Conservation (phyloP, 2,329 filamentous ascomycete genomes). For the Trichoderma koningii region DNA sequence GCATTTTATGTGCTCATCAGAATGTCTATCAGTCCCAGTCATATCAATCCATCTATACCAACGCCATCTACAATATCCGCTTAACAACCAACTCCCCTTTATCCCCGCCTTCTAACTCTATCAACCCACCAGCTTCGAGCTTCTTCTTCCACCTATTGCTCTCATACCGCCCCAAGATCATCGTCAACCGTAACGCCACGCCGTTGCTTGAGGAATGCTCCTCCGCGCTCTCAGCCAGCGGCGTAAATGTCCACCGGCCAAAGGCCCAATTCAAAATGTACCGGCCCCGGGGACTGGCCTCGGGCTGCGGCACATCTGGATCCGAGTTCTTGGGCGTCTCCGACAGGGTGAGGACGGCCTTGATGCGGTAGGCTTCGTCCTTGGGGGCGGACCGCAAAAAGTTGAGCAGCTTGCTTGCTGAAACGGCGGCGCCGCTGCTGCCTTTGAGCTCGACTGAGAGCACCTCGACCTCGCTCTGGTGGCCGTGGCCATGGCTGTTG, state of each 20-base stretch:
- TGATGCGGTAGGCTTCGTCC: conserved; percentile 95
- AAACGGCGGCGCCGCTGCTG: conserved; percentile 45
- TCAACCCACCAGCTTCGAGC: conserved; percentile 59
- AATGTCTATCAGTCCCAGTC: neutral
- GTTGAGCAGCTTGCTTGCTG: conserved; percentile 63
- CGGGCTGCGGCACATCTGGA: conserved; percentile 45
- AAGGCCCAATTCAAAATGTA: conserved; percentile 99
- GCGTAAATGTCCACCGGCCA: conserved; percentile 88
- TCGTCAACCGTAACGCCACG: conserved; percentile 67
- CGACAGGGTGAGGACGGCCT: conserved; percentile 62
- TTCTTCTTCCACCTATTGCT: conserved; percentile 76
- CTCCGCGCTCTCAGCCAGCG: conserved; percentile 43
- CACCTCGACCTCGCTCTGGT: conserved; percentile 91
- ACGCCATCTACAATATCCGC: conserved; percentile 47
- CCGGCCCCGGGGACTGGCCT: conserved; percentile 44
- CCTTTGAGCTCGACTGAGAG: conserved; percentile 72
- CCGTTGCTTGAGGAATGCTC: conserved; percentile 61
- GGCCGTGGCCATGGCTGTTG: conserved; percentile 46
- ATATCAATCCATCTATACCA: conserved; percentile 11
- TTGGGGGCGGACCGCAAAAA: conserved; percentile 77
- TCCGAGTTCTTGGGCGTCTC: conserved; percentile 54
- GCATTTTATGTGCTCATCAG: neutral
- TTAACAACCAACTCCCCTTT: conserved; percentile 55
- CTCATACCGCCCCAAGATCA: conserved; percentile 73
- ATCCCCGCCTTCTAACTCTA: conserved; percentile 51